Conservation (phyloP, 495 filamentous ascomycete species). For the Aspergillus avenaceus region DNA sequence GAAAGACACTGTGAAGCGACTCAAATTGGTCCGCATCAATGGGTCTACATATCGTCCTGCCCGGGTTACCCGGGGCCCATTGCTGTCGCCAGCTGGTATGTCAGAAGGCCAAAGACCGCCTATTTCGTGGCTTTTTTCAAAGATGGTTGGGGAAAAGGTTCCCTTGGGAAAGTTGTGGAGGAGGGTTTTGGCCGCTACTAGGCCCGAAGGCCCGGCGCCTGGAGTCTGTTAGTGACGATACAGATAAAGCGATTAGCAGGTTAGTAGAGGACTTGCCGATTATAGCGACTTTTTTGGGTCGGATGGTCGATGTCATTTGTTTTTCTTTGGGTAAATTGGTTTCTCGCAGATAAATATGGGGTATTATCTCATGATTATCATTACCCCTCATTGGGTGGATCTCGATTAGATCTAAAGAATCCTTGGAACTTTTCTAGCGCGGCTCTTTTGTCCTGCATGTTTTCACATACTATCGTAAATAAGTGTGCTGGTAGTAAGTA, state of each 20-base stretch:
- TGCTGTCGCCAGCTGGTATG: background rate
- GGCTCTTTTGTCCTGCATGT: too few relatives aligned
- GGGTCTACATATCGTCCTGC: conserved; percentile 47
- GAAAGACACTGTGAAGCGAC: conserved; percentile 72
- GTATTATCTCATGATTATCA: background rate
- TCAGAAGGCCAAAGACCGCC: conserved; percentile 67
- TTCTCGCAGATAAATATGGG: background rate
- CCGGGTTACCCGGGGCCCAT: background rate
- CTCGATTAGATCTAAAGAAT: background rate
- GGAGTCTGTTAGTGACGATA: background rate
- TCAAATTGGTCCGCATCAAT: conserved; percentile 74
- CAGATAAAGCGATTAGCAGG: background rate
- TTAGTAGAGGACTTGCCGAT: conserved; percentile 47
- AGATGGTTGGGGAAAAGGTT: conserved; percentile 64
- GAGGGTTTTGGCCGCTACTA: conserved; percentile 78
- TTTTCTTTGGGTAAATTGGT: background rate
- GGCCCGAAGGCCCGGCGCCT: conserved; percentile 79
- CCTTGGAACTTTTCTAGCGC: too few relatives aligned
- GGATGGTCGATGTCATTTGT: conserved; percentile 10
- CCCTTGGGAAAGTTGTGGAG: conserved; percentile 53
- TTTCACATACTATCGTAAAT: too few relatives aligned
- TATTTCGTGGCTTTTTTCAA: conserved; percentile 59
- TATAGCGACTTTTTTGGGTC: conserved; percentile 60
- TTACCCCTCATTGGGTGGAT: background rate
- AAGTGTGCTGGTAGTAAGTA: too few relatives aligned